These are phyloP conservation scores for Samsoniella hepiali DNA, from an alignment of 2,329 filamentous ascomycete species.

Conservation along the genomic window DNA sequence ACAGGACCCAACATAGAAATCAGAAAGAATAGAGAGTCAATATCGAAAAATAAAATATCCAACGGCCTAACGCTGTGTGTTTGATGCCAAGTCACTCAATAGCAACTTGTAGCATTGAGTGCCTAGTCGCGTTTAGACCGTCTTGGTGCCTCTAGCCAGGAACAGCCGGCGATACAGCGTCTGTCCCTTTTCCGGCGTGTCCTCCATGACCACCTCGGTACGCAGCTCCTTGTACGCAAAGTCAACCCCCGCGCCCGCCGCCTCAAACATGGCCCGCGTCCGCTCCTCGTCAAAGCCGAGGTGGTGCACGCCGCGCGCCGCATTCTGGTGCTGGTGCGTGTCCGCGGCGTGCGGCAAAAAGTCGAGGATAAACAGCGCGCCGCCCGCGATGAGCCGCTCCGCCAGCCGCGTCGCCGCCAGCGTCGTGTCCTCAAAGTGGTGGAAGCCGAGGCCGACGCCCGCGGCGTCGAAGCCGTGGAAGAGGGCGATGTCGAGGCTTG, in stretches of 20 bases:
- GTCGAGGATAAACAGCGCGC: conserved; percentile 65
- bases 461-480: conserved; percentile 69
- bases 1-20: too few relatives aligned
- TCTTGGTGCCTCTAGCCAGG: conserved; percentile 48
- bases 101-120: not conserved
- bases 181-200: conserved; percentile 28
- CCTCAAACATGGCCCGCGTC: conserved; percentile 58
- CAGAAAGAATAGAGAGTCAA: not conserved
- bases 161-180: conserved; percentile 37
- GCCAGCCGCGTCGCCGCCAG: conserved; percentile 57
- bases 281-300: conserved; percentile 62
- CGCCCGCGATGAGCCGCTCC: conserved; percentile 61
- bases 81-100: not conserved
- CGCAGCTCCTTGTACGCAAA: conserved; percentile 57
- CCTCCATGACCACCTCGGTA: conserved; percentile 45
- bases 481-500: conserved; percentile 54
- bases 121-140: not conserved
- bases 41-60: not conserved
- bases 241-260: conserved; percentile 56
- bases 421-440: conserved; percentile 65
- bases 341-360: conserved; percentile 54
- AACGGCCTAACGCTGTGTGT: not conserved
- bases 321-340: conserved; percentile 19
- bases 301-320: conserved; percentile 55
- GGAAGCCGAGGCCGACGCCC: conserved; percentile 60